phyloP scores from a whole-genome alignment of 139 green algal genomes.

The Monoraphidium neglectum region DNA sequence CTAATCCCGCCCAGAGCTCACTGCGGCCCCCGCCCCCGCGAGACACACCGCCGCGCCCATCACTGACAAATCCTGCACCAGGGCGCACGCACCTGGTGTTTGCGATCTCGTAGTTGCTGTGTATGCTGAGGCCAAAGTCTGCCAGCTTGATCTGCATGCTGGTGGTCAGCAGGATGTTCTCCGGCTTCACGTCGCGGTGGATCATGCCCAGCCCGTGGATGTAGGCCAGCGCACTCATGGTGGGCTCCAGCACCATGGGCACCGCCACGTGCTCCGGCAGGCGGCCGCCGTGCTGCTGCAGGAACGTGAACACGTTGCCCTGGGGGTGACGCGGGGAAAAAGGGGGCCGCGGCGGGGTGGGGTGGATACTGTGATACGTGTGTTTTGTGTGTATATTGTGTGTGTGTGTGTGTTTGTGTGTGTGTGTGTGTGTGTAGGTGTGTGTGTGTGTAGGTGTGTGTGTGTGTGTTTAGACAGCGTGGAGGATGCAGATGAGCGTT shows the following conservation, averaged over 20 bases:
- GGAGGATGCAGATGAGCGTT: no score
- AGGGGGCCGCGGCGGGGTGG: no score
- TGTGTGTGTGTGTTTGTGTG: no score
- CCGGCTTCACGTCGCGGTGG: slow-evolving; percentile 97
- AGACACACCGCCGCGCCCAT: no score
- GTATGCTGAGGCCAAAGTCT: slow-evolving; percentile 71
- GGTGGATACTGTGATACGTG: no score
- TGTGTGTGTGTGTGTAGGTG: no score
- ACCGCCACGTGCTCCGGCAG: slow-evolving; percentile 50
- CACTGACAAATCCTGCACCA: no score
- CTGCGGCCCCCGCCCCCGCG: no score
- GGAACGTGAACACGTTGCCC: slow-evolving; percentile 55
- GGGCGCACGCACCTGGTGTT: slow-evolving; percentile 35
- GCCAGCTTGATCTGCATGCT: slow-evolving; percentile 67
- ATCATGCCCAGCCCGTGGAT: slow-evolving; percentile 79
- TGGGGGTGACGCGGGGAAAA: not conserved
- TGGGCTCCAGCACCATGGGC: slow-evolving; percentile 58
- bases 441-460: no score
- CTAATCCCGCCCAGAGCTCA: no score
- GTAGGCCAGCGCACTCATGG: slow-evolving; percentile 46
- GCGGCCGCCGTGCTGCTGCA: slow-evolving; percentile 40
- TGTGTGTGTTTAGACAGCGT: no score
- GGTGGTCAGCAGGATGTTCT: slow-evolving; percentile 90
- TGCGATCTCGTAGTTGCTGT: slow-evolving; percentile 54
- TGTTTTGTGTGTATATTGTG: no score